Evolutionary conservation across 2,329 filamentous ascomycete species (phyloP), one percentile per base, ranked within the genome.

Genomic region (Claviceps lovelessii): DNA sequence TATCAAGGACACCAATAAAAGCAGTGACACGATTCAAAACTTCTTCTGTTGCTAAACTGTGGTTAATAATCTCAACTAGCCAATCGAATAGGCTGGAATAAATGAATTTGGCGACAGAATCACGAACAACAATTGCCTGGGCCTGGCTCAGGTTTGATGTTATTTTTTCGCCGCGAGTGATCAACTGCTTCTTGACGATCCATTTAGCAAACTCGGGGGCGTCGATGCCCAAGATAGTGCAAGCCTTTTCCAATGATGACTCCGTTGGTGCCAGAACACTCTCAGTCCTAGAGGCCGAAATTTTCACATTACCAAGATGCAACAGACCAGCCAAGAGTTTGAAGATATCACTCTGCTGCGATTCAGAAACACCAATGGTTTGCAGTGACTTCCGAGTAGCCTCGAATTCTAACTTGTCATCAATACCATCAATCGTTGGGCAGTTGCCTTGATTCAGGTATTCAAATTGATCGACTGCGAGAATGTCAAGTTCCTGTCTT

Each of bases 81-180:
- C 93, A 98, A 75, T 98, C 93, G 68, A 98, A 98, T 56, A 98
- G 73, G 67, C 90, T 95, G 0, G 93, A 97, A 73, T 98, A 98
- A 61, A 98, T 93, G 72, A 91, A 98, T 70, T 98, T 98, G 65
- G 93, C 90, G 52, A 98, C 93, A 0, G 93, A 98, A 67, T 98
- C 93, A 67, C 91, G 84, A 15, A 98, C 93, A 55, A 98, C 91
- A 42, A 87, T 80, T 35, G 93, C 93, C 71, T 97, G 91, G 58
- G 94, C 88, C 63, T 94, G 89, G 29, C 87, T 94, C 58, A 98
- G 73, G 67, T 96, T 96, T 33, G 93, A 97, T 35, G 88, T 89
- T 62, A 98, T 98, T 76, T 96, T 97, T 70, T 98, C 93, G 50
- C 90, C 93, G 66, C 93, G 83, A 15, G 93, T 98, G 59, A 96